phyloP scores from a whole-genome alignment of 225 moss, liverwort and hornwort species.

The Pleurozium schreberi region DNA sequence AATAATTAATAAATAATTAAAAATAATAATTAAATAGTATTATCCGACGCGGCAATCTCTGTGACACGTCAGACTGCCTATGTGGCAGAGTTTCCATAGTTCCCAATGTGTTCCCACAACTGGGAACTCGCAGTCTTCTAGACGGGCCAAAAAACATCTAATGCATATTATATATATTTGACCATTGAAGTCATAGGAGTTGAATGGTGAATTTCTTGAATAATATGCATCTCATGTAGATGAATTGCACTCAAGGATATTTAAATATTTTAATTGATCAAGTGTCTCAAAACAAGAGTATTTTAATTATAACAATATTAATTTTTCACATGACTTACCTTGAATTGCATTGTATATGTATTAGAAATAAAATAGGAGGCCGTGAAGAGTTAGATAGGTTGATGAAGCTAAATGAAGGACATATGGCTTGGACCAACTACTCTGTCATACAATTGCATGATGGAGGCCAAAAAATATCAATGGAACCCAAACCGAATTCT shows the following conservation, averaged over 20 bases:
- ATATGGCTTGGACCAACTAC: not conserved
- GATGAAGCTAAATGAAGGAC: not conserved
- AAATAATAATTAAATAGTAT: too few species aligned
- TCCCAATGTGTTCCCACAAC: too few species aligned
- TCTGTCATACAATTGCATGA: not conserved
- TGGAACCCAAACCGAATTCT: not conserved
- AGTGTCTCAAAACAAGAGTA: not conserved
- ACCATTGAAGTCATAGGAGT: not conserved
- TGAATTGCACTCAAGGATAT: not conserved
- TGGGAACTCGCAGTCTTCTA: too few species aligned
- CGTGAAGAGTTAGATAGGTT: not conserved
- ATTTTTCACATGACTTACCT: not conserved
- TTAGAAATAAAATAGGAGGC: not conserved
- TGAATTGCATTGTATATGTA: not conserved
- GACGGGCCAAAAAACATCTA: too few species aligned
- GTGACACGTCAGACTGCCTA: too few species aligned
- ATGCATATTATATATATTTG: too few species aligned
- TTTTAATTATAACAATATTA: not conserved
- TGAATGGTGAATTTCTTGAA: not conserved
- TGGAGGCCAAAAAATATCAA: not conserved
- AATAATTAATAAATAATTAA: too few species aligned
- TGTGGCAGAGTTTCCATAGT: too few species aligned
- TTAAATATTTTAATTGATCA: not conserved
- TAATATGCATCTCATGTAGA: not conserved
- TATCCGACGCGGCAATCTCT: too few species aligned